These are phyloP conservation scores for Barnettozyma sucrosica DNA, from an alignment of 805 yeast species.

Conservation along the genomic window DNA sequence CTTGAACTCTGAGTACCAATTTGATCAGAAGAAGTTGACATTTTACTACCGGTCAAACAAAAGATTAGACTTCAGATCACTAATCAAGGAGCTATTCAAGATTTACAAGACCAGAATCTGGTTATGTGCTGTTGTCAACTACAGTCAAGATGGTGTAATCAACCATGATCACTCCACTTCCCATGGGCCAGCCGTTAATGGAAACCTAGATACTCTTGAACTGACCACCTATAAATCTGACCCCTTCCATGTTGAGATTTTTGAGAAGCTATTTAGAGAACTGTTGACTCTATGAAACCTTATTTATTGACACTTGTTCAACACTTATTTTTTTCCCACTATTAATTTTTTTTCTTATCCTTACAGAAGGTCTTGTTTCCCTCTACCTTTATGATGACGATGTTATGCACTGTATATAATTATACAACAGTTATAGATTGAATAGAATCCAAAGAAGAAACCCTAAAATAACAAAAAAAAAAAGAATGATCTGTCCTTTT, in stretches of 20 bases:
- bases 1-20: slow-evolving; percentile 75
- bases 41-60: slow-evolving; percentile 62
- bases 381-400: slow-evolving; percentile 1
- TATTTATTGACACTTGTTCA: neutral
- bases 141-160: neutral
- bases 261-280: slow-evolving; percentile 12
- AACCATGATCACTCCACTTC: neutral
- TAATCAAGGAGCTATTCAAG: slow-evolving; percentile 68
- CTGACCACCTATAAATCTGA: slow-evolving; percentile 12
- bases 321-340: neutral
- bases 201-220: slow-evolving; percentile 13
- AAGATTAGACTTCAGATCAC: slow-evolving; percentile 66
- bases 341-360: neutral
- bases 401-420: slow-evolving; percentile 2
- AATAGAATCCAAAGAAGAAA: neutral
- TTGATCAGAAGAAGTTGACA: slow-evolving; percentile 71
- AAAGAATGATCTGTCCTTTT: neutral
- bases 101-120: slow-evolving; percentile 76
- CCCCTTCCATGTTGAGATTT: slow-evolving; percentile 25
- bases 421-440: slow-evolving; percentile 4
- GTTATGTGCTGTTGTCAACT: slow-evolving; percentile 56
- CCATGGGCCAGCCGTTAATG: neutral
- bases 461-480: neutral
- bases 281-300: slow-evolving; percentile 6
- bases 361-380: neutral